Evolutionary conservation across 129 eudicot species (phyloP), one percentile per base, ranked within the genome.

Genomic region (Flaveria ramosissima): DNA sequence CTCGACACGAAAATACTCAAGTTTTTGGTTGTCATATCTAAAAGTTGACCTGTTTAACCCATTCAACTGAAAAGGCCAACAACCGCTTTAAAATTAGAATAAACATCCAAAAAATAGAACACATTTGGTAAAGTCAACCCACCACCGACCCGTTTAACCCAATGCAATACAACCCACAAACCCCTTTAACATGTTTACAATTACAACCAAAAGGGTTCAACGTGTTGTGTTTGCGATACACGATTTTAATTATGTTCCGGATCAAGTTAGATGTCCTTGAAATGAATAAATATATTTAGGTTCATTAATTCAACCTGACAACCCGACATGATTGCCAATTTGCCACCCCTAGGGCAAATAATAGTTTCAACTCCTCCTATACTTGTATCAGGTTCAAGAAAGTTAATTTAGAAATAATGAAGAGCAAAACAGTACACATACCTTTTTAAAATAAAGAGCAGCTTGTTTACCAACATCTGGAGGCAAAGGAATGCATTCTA

Each of bases 361-460:
- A 45, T 45, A 45, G 13, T 59, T 14, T 10, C 39, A 73, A 21
- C 56, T 7, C 21, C 39, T 72, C 17, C 39, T 39, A 16, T 72
- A 53, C 30, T 53, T 16, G 1, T 27, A 9, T 16, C 41, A 10
- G 12, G 66, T 60, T 60, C 36, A 60, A 13, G 66, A 60, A 60
- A 23, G 17, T 60, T 23, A 60, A 16, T n/a, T n/a, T n/a, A n/a
- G n/a, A n/a, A n/a, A n/a, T 2, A 65, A 20, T 32, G n/a, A 26
- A 39, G 21, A 30, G 67, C 70, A 61, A 19, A 36, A 72, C 42
- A 0, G 55, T 12, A 21, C 12, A 60, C 80, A 2, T 27, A 90
- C 98, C 98, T 93, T 93, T 77, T 93, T 93, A 56, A 91, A 93
- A 82, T 91, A 93, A 1, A 93, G 83, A 26, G 98, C 97, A 8